Percentiles rank a stretch among this genome's conserved stretches.
Evolutionary conservation across 2,329 filamentous ascomycete species (phyloP).

Genomic region (Clonostachys sp.): DNA sequence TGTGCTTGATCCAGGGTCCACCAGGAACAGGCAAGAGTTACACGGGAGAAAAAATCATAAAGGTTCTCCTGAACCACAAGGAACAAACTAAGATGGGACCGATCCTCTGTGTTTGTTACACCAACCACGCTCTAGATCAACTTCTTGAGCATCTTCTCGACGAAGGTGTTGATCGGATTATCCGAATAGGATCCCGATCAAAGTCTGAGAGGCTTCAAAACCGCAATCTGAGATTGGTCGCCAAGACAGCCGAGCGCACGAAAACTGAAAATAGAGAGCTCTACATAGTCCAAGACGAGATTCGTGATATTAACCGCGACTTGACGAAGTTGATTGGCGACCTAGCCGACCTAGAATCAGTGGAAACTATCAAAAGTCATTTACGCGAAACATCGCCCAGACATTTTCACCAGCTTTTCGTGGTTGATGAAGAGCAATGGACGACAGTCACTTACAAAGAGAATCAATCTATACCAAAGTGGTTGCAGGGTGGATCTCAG

Average conservation of each 20-base stretch:
- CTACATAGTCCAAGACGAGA: conserved; percentile 7
- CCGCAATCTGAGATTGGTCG: conserved; percentile 42
- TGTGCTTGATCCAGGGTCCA: conserved; percentile 65
- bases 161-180: conserved; percentile 39
- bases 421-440: too few species aligned
- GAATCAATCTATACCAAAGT: too few species aligned
- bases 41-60: conserved; percentile 54
- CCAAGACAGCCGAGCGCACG: conserved; percentile 22
- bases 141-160: conserved; percentile 56
- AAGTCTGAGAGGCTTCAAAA: conserved; percentile 46
- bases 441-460: too few species aligned
- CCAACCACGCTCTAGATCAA: conserved; percentile 45
- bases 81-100: conserved; percentile 34
- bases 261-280: conserved; percentile 26
- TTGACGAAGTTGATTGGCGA: too few species aligned
- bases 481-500: too few species aligned
- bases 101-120: conserved; percentile 48
- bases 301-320: background rate
- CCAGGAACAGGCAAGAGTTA: conserved; percentile 68
- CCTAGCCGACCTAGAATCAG: too few species aligned
- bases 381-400: too few species aligned
- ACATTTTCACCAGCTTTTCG: too few species aligned
- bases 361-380: too few species aligned
- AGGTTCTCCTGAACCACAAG: conserved; percentile 42
- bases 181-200: conserved; percentile 57